A percentile compares a stretch with the other conserved stretches of the same genome.
Conservation (phyloP, 2,329 filamentous ascomycete species). For the Hirsutella rhossiliensis region DNA sequence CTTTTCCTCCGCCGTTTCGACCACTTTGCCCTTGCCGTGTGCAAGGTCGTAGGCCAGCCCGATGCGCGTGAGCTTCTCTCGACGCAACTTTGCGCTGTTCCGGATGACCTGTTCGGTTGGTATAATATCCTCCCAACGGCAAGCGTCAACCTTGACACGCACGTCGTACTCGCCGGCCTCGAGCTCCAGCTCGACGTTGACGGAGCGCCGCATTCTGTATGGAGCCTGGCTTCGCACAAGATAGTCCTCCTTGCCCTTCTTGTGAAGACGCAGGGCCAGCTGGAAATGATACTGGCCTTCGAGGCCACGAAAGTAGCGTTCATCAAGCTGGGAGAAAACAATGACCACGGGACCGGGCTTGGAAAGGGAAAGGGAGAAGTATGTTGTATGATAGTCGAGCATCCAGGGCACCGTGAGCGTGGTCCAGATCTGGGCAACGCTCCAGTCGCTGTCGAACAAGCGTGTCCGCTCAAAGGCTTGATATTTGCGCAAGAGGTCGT, state of each 20-base stretch:
- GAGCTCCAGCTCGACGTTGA: constrained; percentile 65
- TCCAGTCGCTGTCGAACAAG: constrained; percentile 44
- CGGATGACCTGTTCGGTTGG: constrained; percentile 57
- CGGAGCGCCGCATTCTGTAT: constrained; percentile 56
- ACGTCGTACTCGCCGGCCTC: constrained; percentile 66
- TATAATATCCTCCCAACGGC: constrained; percentile 35
- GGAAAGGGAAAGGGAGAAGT: constrained; percentile 39
- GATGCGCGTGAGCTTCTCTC: constrained; percentile 64
- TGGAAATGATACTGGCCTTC: constrained; percentile 44
- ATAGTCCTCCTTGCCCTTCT: constrained; percentile 35
- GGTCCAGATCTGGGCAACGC: constrained; percentile 33
- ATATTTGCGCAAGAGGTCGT: constrained; percentile 46
- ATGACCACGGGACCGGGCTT: constrained; percentile 39
- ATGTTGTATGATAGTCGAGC: constrained; percentile 37
- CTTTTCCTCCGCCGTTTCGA: constrained; percentile 36
- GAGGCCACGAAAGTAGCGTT: constrained; percentile 44
- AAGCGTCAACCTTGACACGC: constrained; percentile 61
- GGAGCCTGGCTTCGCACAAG: constrained; percentile 40
- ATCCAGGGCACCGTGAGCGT: constrained; percentile 44
- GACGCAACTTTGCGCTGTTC: constrained; percentile 43
- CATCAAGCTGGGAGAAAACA: constrained; percentile 44
- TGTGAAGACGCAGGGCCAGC: constrained; percentile 42
- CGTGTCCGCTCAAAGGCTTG: constrained; percentile 46
- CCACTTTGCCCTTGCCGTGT: constrained; percentile 48
- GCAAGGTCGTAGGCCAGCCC: constrained; percentile 60